Conservation (phyloP, 129 eudicot species). For the Escallonia rubra region DNA sequence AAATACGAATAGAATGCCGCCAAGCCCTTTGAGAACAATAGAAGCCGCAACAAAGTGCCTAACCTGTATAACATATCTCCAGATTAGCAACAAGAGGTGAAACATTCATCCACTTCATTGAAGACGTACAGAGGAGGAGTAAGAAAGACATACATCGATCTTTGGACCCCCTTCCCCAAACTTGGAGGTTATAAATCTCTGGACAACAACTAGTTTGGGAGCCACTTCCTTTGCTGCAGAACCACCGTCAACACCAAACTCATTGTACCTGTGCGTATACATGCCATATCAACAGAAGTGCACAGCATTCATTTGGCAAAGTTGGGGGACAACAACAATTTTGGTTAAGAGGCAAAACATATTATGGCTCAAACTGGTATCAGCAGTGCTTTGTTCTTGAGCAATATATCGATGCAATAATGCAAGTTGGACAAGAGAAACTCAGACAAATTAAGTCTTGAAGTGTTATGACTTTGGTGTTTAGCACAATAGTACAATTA, state of each 20-base stretch:
- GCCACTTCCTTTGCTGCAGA: slow-evolving; percentile 70
- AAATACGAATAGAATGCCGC: slow-evolving; percentile 73
- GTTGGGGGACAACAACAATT: neutral
- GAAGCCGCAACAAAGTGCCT: slow-evolving; percentile 55
- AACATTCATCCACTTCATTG: neutral
- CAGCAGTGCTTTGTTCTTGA: neutral
- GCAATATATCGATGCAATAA: neutral
- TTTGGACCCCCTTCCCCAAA: slow-evolving; percentile 34
- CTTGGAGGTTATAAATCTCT: slow-evolving; percentile 33
- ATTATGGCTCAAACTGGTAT: neutral
- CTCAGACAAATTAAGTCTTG: neutral
- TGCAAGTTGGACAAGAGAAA: neutral
- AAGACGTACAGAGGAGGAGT: neutral
- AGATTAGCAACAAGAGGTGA: neutral
- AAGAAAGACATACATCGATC: slow-evolving; percentile 47
- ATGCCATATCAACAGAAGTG: neutral
- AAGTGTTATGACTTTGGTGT: neutral
- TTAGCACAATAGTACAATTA: neutral
- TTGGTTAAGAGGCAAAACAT: neutral
- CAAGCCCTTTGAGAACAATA: slow-evolving; percentile 60
- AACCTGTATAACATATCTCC: slow-evolving; percentile 32
- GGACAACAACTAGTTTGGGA: slow-evolving; percentile 50
- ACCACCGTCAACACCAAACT: slow-evolving; percentile 83
- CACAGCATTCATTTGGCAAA: neutral
- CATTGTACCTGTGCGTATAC: slow-evolving; percentile 60